Evolutionary conservation across 306 rosid genomes (phyloP), one percentile per base, ranked within the genome.

Genomic region (Parietaria judaica): DNA sequence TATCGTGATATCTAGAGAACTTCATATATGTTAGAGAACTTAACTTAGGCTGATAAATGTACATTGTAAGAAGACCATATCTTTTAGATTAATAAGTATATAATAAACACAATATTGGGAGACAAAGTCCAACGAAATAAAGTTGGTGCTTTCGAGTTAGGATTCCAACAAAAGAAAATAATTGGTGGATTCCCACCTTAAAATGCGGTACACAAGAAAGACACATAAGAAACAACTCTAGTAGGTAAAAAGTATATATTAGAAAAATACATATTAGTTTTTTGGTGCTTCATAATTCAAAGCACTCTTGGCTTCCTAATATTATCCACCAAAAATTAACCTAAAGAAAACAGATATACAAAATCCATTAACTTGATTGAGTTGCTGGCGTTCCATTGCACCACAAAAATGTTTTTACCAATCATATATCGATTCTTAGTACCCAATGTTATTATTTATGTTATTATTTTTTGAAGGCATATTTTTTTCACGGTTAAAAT

Each of bases 71-170:
- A 51, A 7, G 60, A 52, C 1, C 1, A 45, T n/a, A 64, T 64
- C 56, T 64, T 36, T 38, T 4, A 39, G 38, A 50, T 6, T 68
- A 41, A 39, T 44, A 23, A 43, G 56, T 70, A 60, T 37, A 47
- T 60, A 54, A 51, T 38, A 38, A 12, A 58, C 39, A 63, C 51
- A 58, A 62, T 68, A 67, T 57, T 58, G 77, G 80, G 54, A 23
- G 71, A 49, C 66, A 70, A 61, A 65, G 57, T 66, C 74, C 74
- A 68, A 41, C 58, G 64, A 57, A 68, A 46, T 44, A 77, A 83
- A 81, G 84, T 75, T 77, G 73, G 87, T 86, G 95, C 76, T 79
- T 86, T 81, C 87, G 76, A 70, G 69, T 81, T 81, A 67, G 90
- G 95, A 86, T 60, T 81, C 87, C 95, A 86, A 69, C 70, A 58